Percentiles rank a stretch among this genome's conserved stretches.
phyloP scores from a whole-genome alignment of 1,284 basidiomycete genomes.

The Pascua guehoae region DNA sequence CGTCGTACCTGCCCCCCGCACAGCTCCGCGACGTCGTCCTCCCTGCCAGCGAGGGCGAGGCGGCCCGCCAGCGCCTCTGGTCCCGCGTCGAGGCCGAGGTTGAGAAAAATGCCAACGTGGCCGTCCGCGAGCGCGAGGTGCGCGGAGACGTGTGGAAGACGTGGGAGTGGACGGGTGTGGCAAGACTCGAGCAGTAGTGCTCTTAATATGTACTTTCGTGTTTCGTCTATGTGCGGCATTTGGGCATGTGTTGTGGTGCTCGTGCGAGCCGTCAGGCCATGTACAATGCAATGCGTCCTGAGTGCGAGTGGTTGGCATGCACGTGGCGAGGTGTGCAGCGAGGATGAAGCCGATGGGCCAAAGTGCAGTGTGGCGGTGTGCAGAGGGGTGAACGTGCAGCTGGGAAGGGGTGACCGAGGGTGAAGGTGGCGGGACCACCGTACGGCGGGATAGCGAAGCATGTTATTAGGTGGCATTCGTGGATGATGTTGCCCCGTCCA shows the following conservation, averaged over 20 bases:
- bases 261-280: neutral
- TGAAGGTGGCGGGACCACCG: too few relatives aligned
- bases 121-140: constrained; percentile 80
- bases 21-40: constrained; percentile 89
- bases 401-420: too few relatives aligned
- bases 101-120: constrained; percentile 91
- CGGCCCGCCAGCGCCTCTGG: constrained; percentile 72
- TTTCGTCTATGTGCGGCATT: neutral
- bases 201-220: neutral
- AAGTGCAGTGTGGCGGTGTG: too few relatives aligned
- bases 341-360: too few relatives aligned
- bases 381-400: too few relatives aligned
- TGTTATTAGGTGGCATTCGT: too few relatives aligned
- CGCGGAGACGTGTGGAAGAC: constrained; percentile 63
- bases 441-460: too few relatives aligned
- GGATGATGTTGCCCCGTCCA: too few relatives aligned
- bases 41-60: constrained; percentile 71
- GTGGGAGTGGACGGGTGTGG: constrained; percentile 53
- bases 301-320: too few relatives aligned
- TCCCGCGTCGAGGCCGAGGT: constrained; percentile 78
- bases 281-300: too few relatives aligned
- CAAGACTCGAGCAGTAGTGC: neutral
- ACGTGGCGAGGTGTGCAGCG: too few relatives aligned
- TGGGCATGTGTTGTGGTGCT: neutral
- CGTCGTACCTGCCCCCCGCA: constrained; percentile 77